Percentiles rank a stretch among this genome's conserved stretches.
These are phyloP conservation scores for Avena sativa DNA, from an alignment of 176 grass and related monocot genomes.

Conservation along the genomic window DNA sequence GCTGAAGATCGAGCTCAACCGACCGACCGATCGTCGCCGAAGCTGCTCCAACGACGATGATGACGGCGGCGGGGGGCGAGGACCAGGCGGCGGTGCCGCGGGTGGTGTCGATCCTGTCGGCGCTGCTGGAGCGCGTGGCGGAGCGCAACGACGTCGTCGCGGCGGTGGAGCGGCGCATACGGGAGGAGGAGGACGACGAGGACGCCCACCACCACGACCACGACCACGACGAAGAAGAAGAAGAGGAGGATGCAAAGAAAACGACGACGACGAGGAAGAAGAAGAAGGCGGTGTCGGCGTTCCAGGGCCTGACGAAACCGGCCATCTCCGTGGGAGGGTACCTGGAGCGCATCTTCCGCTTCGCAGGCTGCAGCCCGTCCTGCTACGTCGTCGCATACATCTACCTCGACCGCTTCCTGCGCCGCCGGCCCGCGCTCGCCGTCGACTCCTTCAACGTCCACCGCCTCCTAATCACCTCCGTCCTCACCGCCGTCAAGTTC, in stretches of 20 bases:
- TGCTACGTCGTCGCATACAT: slow-evolving; percentile 96
- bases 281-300: slow-evolving; percentile 54
- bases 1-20: background rate
- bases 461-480: slow-evolving; percentile 91
- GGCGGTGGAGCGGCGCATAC: slow-evolving; percentile 14
- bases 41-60: background rate
- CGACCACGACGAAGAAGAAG: background rate
- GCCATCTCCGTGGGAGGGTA: slow-evolving; percentile 83
- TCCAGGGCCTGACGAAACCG: slow-evolving; percentile 88
- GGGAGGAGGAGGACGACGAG: background rate
- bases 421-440: slow-evolving; percentile 65
- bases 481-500: slow-evolving; percentile 98
- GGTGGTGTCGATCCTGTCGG: slow-evolving; percentile 81
- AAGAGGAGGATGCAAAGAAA: background rate
- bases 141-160: slow-evolving; percentile 66
- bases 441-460: slow-evolving; percentile 99
- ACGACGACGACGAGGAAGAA: background rate
- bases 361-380: slow-evolving; percentile 85
- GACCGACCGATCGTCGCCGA: background rate
- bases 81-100: slow-evolving; percentile 60
- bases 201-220: background rate
- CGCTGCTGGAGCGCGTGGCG: slow-evolving; percentile 73
- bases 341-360: slow-evolving; percentile 97
- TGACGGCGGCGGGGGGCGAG: slow-evolving; percentile 44
- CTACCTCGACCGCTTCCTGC: slow-evolving; percentile 95